Conservation (phyloP, 23 red algal species). For the Gracilaria gracilis region DNA sequence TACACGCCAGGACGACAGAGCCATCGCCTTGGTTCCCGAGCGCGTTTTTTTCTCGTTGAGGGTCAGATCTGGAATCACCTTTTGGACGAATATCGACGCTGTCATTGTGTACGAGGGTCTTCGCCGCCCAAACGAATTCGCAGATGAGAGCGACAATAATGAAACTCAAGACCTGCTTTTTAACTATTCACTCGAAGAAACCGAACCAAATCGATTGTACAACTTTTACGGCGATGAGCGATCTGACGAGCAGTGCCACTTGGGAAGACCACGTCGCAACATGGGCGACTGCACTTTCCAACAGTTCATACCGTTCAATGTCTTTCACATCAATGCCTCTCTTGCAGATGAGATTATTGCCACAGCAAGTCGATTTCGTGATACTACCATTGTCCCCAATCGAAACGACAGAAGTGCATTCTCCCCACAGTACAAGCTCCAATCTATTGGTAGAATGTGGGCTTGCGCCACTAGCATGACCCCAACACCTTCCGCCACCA, state of each 20-base stretch:
- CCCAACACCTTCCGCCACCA: not conserved
- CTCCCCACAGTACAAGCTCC: slow-evolving; percentile 46
- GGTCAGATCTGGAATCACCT: slow-evolving; percentile 39
- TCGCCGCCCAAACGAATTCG: slow-evolving; percentile 5
- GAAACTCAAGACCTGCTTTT: slow-evolving; percentile 17
- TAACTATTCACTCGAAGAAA: slow-evolving; percentile 30
- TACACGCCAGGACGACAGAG: not conserved
- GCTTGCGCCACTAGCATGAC: slow-evolving; percentile 45
- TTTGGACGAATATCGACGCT: slow-evolving; percentile 35
- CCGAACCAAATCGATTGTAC: slow-evolving; percentile 46
- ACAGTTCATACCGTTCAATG: slow-evolving; percentile 64
- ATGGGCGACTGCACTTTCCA: slow-evolving; percentile 27
- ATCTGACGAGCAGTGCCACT: not conserved
- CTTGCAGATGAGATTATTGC: slow-evolving; percentile 19
- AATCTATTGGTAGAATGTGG: slow-evolving; percentile 73
- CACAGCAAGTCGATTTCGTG: slow-evolving; percentile 27
- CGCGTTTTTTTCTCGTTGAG: slow-evolving; percentile 35
- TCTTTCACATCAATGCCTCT: slow-evolving; percentile 59
- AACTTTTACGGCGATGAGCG: slow-evolving; percentile 36
- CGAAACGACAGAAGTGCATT: not conserved
- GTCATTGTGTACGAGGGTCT: slow-evolving; percentile 52
- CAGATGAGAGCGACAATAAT: not conserved
- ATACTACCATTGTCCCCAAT: not conserved
- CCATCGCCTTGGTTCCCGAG: slow-evolving; percentile 59
- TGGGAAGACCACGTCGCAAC: not conserved